Evolutionary conservation across 805 yeast species (phyloP).

Genomic region (Cyberlindnera veronae): DNA sequence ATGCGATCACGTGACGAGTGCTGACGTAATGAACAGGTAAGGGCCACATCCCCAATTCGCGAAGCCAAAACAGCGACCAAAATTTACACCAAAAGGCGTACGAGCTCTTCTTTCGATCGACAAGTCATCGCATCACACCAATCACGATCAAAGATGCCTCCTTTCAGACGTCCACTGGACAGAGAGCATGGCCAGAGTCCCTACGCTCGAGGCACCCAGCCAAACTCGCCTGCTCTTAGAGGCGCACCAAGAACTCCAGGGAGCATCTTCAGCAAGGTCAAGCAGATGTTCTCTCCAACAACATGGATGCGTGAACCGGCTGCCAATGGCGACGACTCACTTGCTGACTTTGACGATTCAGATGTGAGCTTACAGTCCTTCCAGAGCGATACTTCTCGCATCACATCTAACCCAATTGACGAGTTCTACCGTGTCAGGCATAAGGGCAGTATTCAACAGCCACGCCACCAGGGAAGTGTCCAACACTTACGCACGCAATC

Average conservation of each 20-base stretch:
- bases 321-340: constrained; percentile 7
- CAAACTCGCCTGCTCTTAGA: constrained; percentile 32
- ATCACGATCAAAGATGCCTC: constrained; percentile 13
- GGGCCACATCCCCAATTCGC: too few relatives aligned
- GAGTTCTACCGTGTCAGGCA: constrained; percentile 16
- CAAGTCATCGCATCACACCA: too few relatives aligned
- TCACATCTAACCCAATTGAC: constrained; percentile 18
- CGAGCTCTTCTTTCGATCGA: too few relatives aligned
- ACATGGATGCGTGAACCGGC: constrained; percentile 12
- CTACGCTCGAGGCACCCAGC: constrained; percentile 12
- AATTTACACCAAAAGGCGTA: too few relatives aligned
- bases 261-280: constrained; percentile 25
- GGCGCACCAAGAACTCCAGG: constrained; percentile 32
- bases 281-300: constrained; percentile 25
- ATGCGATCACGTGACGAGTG: too few relatives aligned
- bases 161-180: constrained; percentile 10
- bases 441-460: constrained; percentile 5
- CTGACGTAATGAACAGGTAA: too few relatives aligned
- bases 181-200: constrained; percentile 22
- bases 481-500: constrained; percentile 3
- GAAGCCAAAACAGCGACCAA: too few relatives aligned
- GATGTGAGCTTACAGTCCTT: constrained; percentile 13
- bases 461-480: constrained; percentile 3
- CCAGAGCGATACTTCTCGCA: constrained; percentile 5
- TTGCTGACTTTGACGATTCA: constrained; percentile 9